A percentile compares a stretch with the other conserved stretches of the same genome.
Evolutionary conservation across 1,139 yeast genomes (phyloP).

Genomic region (Diutina scorzettiae): DNA sequence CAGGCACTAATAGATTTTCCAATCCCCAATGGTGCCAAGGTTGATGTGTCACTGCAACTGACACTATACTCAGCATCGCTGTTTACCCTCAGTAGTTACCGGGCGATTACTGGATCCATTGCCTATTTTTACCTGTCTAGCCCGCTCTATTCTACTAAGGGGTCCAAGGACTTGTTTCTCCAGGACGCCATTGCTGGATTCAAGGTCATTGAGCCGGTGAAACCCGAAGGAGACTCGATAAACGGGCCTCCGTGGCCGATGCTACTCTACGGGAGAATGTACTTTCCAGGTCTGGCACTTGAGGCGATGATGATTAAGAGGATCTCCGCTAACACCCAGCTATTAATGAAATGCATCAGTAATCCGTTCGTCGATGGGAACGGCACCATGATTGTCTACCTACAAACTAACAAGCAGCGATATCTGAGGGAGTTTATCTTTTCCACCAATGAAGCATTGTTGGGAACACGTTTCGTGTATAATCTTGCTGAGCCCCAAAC

Average conservation of each 20-base stretch:
- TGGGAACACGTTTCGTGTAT: constrained; percentile 74
- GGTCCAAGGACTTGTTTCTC: constrained; percentile 45
- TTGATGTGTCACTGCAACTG: constrained; percentile 64
- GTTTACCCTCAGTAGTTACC: constrained; percentile 57
- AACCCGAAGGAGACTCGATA: constrained; percentile 33
- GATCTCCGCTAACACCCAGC: constrained; percentile 46
- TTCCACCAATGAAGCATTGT: constrained; percentile 80
- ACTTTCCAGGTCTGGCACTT: constrained; percentile 74
- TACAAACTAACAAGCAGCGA: constrained; percentile 56
- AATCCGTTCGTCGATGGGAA: constrained; percentile 48
- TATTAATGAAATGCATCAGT: constrained; percentile 64
- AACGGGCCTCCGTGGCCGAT: constrained; percentile 8
- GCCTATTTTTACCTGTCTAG: constrained; percentile 69
- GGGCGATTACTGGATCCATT: constrained; percentile 67
- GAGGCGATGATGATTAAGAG: constrained; percentile 82
- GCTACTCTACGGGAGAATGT: constrained; percentile 66
- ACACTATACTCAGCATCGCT: constrained; percentile 66
- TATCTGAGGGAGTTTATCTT: constrained; percentile 68
- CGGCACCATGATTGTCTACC: constrained; percentile 54
- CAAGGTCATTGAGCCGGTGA: constrained; percentile 15
- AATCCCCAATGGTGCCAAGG: constrained; percentile 56
- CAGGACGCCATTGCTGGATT: constrained; percentile 78
- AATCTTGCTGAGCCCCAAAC: constrained; percentile 37
- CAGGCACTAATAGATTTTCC: constrained; percentile 61
- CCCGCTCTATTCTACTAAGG: constrained; percentile 38